Evolutionary conservation across 257 asterid species (phyloP), one percentile per base, ranked within the genome.

Genomic region (Rauvolfia tetraphylla): DNA sequence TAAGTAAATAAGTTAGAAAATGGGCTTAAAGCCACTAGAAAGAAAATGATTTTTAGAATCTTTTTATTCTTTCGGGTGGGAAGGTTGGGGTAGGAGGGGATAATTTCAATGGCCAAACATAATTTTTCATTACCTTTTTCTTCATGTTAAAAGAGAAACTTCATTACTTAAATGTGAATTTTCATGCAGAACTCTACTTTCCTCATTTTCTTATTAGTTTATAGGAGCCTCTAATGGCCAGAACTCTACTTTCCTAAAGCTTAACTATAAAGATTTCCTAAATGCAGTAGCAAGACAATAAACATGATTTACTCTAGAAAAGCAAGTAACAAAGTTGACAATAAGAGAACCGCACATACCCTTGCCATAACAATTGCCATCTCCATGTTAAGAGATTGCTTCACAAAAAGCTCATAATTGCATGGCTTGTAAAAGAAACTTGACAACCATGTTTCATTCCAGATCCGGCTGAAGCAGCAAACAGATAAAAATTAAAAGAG

Each of bases 351-450:
- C 42, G 48, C 39, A 73, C 88, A 78, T 93, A 93, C 98, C 97
- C 96, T 87, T 78, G 98, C 97, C 96, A 89, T 93, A 76, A 91
- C 90, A 70, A 93, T 91, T 34, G 98, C 98, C 96, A 93, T 89
- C 89, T 93, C 98, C 98, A 91, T 93, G 84, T 93, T 93, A 59
- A 93, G 90, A 65, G 97, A 93, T 85, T 93, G 98, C 86, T 93
- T 93, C 85, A 93, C 98, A 84, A 93, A 93, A 76, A 93, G 98
- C 95, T 93, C 98, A 57, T 93, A 90, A 83, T 93, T 91, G 90
- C 98, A 93, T 73, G 98, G 98, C 90, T 91, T 93, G 89, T 87
- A 93, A 86, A 93, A 93, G 89, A 93, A 93, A 85, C 97, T 89
- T 51, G 98, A 88, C 79, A 93, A 79, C 98, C 98, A 93, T 3